Evolutionary conservation across 2,329 filamentous ascomycete species (phyloP).

Genomic region (Elsinoe batatas): DNA sequence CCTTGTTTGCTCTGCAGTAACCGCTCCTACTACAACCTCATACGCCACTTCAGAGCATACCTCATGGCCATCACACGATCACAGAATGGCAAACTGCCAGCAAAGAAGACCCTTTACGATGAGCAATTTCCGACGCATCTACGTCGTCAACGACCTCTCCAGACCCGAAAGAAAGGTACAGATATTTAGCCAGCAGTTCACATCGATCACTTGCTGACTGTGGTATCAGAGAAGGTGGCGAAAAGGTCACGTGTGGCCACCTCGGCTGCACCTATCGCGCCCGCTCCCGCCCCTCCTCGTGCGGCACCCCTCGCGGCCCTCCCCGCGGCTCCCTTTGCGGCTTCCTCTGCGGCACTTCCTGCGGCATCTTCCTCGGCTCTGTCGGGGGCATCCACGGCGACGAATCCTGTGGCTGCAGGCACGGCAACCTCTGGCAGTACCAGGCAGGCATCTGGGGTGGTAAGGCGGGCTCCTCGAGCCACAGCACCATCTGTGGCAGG

Average conservation of each 20-base stretch:
- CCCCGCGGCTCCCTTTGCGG: no score
- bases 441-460: not conserved
- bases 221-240: not conserved
- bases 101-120: not conserved
- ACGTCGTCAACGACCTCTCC: not conserved
- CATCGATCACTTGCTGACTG: not conserved
- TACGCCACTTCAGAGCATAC: conserved; percentile 3
- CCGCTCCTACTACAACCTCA: conserved; percentile 1
- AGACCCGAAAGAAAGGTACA: not conserved
- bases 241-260: no score
- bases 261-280: no score
- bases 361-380: no score
- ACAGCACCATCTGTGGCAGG: not conserved
- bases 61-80: conserved; percentile 1
- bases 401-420: not conserved
- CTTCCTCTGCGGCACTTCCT: no score
- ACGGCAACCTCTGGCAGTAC: not conserved
- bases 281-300: no score
- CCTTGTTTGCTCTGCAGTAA: conserved; percentile 13
- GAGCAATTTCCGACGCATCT: not conserved
- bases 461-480: not conserved
- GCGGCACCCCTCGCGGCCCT: no score
- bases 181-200: not conserved
- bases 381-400: not conserved
- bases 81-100: not conserved